Base-by-base conservation (phyloP, 345 rosid genomes). In the Dovyalis caffra region DNA sequence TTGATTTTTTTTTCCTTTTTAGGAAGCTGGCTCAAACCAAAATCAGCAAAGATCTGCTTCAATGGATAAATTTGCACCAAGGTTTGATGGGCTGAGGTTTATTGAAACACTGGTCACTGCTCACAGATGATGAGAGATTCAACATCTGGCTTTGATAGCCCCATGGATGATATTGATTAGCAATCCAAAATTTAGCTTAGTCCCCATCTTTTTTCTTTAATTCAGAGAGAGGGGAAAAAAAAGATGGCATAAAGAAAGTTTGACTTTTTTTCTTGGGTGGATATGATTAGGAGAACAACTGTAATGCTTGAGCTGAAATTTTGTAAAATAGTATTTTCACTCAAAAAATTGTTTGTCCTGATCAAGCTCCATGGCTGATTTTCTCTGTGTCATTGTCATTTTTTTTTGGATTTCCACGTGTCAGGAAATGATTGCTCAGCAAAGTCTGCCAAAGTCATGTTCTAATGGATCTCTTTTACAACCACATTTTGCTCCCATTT, bases 61-160 rank as follows among this genome's bases (percentile, higher is more conserved):
- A 7, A 35, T 64, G 45, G 79, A 79, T 8, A 79, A 79, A 68
- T 79, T 79, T 75, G 76, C 83, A 4, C 83, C 83, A 18, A 79
- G 76, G 25, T 79, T 75, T 70, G 83, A 79, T 60, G 83, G 83
- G 70, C 25, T 79, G 20, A 79, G 76, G 79, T 79, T 79, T 26
- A 79, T 79, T 71, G 83, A 79, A 47, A 79, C 83, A 26, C 73
- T 79, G 69, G 72, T 79, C n/a, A 79, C 83, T 43, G 83, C 76
- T 66, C 83, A 79, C 32, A 75, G 79, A 71, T 79, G 61, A 76
- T 20, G 35, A 64, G 32, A 20, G 3, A 26, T 11, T 8, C 33
- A 34, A 33, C 33, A 14, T 56, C 31, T 16, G 78, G 33, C 12
- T 28, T 35, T 5, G 29, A 9, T 14, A 21, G 31, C 53, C 37